Evolutionary conservation across 441 rosid species (phyloP).

Genomic region (Gossypium trilobum): DNA sequence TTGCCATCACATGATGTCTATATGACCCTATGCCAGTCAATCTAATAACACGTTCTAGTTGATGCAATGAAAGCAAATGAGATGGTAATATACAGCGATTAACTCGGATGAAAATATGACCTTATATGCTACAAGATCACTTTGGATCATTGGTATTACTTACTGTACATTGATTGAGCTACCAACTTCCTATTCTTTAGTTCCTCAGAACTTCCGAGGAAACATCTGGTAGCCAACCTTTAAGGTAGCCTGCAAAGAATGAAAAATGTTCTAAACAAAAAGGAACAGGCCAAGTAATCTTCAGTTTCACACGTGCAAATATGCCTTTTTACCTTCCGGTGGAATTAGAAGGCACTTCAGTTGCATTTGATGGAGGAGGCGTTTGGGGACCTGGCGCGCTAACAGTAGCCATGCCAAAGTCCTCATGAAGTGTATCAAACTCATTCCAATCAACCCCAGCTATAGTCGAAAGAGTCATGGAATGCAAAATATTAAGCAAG

Average conservation of each 20-base stretch:
- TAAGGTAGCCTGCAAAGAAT: background rate
- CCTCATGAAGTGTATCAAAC: constrained; percentile 39
- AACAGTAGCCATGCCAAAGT: constrained; percentile 35
- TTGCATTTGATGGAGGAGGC: constrained; percentile 46
- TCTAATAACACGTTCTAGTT: background rate
- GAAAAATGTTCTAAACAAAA: background rate
- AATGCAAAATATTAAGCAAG: constrained; percentile 13
- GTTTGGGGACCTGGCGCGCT: constrained; percentile 50
- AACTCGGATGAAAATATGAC: constrained; percentile 2
- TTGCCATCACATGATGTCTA: background rate
- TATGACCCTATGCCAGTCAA: constrained; percentile 2
- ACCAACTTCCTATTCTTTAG: constrained; percentile 11
- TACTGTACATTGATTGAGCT: constrained; percentile 31
- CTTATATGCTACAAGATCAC: constrained; percentile 19
- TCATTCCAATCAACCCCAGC: constrained; percentile 59
- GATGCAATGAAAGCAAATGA: background rate
- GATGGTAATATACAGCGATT: constrained; percentile 20
- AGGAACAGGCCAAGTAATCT: background rate
- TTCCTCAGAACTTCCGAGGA: constrained; percentile 9
- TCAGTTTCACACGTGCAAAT: background rate
- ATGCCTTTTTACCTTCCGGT: constrained; percentile 33
- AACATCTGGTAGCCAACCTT: constrained; percentile 9
- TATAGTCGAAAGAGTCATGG: constrained; percentile 34
- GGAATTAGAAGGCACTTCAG: constrained; percentile 34
- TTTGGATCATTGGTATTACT: constrained; percentile 17